A percentile compares a stretch with the other conserved stretches of the same genome.
Evolutionary conservation across 2,329 filamentous ascomycete genomes (phyloP).

Genomic region (Drechmeria coniospora): DNA sequence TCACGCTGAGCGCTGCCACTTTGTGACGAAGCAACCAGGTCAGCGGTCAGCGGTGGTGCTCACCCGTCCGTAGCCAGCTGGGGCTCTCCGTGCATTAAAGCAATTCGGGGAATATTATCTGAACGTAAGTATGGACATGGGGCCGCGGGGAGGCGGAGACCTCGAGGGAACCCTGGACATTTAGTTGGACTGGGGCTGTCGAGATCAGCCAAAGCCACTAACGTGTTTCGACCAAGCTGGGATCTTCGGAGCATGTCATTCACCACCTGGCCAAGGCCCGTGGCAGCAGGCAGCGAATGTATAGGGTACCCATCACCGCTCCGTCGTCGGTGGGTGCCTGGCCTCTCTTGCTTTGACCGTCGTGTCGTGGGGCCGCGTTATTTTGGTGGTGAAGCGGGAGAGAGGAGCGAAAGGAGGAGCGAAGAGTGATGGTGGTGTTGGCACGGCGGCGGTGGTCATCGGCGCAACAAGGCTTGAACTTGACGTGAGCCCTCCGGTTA

Average conservation of each 20-base stretch:
- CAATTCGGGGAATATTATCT: constrained; percentile 35
- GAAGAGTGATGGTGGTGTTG: no score
- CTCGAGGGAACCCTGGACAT: constrained; percentile 19
- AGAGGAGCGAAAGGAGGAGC: no score
- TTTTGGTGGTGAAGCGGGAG: no score
- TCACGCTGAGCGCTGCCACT: no score
- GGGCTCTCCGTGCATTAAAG: constrained; percentile 30
- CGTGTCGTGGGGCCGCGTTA: no score
- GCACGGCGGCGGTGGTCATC: no score
- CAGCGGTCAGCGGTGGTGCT: no score
- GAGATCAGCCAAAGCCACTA: constrained; percentile 25
- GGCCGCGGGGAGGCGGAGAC: constrained; percentile 20
- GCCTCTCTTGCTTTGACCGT: no score
- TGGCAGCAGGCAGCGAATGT: not conserved
- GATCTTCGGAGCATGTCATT: constrained; percentile 13
- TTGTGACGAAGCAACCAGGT: constrained; percentile 7
- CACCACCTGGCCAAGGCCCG: not conserved
- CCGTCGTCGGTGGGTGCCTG: no score
- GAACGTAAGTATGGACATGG: constrained; percentile 14
- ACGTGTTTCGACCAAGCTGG: constrained; percentile 25
- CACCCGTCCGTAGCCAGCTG: constrained; percentile 23
- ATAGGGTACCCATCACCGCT: not conserved
- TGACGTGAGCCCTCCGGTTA: no score
- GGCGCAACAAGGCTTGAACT: no score
- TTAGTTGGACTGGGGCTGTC: constrained; percentile 13